Evolutionary conservation across 192 early-diverging fungal species (phyloP), one percentile per base, ranked within the genome.

Genomic region (Podila minutissima): DNA sequence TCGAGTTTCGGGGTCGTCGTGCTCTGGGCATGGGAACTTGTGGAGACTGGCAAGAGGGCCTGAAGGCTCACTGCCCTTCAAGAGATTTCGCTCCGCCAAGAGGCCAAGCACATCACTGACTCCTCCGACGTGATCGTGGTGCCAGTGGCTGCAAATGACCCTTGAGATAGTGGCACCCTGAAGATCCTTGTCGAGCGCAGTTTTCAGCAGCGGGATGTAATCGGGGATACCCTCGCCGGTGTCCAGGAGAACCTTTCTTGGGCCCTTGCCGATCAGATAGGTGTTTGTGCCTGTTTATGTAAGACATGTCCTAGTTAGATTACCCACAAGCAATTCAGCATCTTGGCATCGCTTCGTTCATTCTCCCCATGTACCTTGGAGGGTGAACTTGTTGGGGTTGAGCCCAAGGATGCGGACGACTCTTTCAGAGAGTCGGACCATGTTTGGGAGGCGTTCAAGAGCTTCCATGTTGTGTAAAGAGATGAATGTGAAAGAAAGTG

Each of bases 61-160:
- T 3, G 48, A 28, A 38, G 70, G 55, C 17, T 65, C 50, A 64
- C 41, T 46, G 41, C 41, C 41, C 15, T 46, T 71, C 7, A 35
- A 63, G 37, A 83, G 28, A 64, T 76, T 82, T 11, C 81, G 67
- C 19, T 65, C 33, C 17, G 68, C 57, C 11, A 67, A 20, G 57
- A 75, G 69, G 20, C 58, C 61, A 6, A 87, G 29, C 17, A 90
- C 83, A 41, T 68, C 74, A 9, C 55, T 26, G 1, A 93, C 66
- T 4, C 96, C 96, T 28, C 93, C 95, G 32, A 90, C 86, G 67
- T 97, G 96, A 71, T 97, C 94, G 5, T 64, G 66, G 70, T 97
- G 96, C 73, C 89, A 89, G 71, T 97, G 96, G 1, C 94, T 93
- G 37, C 95, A 85, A 22, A 97, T 74, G 35, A 95, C 86, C 62